phyloP scores from a whole-genome alignment of 2,329 filamentous ascomycete genomes.

The Teratosphaeria nubilosa region DNA sequence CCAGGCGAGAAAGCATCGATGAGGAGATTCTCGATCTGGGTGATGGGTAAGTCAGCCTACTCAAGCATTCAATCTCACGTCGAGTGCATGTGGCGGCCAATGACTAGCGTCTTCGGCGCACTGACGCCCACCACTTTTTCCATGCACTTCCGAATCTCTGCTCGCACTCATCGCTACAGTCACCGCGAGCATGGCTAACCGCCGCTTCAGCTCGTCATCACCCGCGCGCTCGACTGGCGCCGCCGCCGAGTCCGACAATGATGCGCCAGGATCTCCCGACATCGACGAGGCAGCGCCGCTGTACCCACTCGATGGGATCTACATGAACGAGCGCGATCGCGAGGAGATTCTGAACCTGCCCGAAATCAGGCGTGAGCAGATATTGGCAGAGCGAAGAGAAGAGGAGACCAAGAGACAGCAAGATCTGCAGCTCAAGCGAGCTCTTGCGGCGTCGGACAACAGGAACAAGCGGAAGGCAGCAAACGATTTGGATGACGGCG shows the following conservation, averaged over 20 bases:
- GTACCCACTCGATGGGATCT: constrained; percentile 82
- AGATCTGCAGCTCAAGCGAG: constrained; percentile 68
- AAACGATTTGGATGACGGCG: constrained; percentile 73
- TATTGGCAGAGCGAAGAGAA: constrained; percentile 76
- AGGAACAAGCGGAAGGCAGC: constrained; percentile 62
- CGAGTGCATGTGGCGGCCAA: background rate
- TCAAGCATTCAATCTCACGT: constrained; percentile 2
- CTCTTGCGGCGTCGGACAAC: constrained; percentile 52
- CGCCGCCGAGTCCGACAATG: constrained; percentile 64
- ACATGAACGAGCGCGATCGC: constrained; percentile 46
- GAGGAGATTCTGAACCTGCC: constrained; percentile 69
- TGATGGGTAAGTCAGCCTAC: constrained; percentile 58
- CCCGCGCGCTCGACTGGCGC: constrained; percentile 55
- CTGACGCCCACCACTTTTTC: background rate
- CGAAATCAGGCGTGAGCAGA: constrained; percentile 82
- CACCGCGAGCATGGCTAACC: constrained; percentile 3
- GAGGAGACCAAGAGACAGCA: constrained; percentile 75
- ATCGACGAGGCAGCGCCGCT: constrained; percentile 46
- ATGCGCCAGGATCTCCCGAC: constrained; percentile 15
- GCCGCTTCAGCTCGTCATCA: constrained; percentile 13
- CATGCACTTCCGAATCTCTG: background rate
- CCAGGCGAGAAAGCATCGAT: constrained; percentile 51
- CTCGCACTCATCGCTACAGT: background rate
- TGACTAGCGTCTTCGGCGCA: background rate
- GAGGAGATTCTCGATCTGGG: constrained; percentile 45